Evolutionary conservation across 1,284 basidiomycete genomes (phyloP), one percentile per base, ranked within the genome.

Genomic region (Sanghuangporus weigelae): DNA sequence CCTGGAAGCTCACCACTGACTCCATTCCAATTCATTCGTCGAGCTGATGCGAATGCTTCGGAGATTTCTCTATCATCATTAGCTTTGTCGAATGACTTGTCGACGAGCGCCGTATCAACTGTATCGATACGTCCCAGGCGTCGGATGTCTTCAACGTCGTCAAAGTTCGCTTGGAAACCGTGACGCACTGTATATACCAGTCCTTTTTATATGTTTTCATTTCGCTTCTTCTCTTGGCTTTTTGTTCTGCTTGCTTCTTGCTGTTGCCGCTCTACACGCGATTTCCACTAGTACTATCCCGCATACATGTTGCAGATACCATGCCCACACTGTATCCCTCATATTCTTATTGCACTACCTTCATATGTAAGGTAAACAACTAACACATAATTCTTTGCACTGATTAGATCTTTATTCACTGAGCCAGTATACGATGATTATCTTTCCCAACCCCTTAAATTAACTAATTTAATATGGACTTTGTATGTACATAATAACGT

Each of bases 1-100:
- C 79, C 82, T 10, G 71, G 77, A 6, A 77, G 79, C 5, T 85
- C 83, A 0, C 83, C 83, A 44, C 68, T 86, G 12, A 79, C 80
- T 21, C 77, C 84, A 0, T 70, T 85, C 51, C 84, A 86, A 67
- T 85, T 84, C 71, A 77, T 85, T 67, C 76, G 84, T 57, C 77
- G 82, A 42, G 84, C 79, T 57, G 81, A 81, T 36, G 73, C 70
- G 42, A 79, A 78, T 5, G 71, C 73, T 53, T 70, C 71, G 40
- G 68, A 65, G 23, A 35, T 65, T 23, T 65, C 64, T 4, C 35
- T 65, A 21, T 62, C 64, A 12, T 64, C 63, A 3, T 26, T 64
- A 7, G 63, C 59, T 7, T 44, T 57, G 11, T 60, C 63, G 31
- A 58, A 49, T 36, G 62, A 40, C 39, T 36, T 56, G 21, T 55